Percentiles rank a stretch among this genome's conserved stretches.
phyloP scores from a whole-genome alignment of 2,329 filamentous ascomycete species.

The Aspergillus ibericus region DNA sequence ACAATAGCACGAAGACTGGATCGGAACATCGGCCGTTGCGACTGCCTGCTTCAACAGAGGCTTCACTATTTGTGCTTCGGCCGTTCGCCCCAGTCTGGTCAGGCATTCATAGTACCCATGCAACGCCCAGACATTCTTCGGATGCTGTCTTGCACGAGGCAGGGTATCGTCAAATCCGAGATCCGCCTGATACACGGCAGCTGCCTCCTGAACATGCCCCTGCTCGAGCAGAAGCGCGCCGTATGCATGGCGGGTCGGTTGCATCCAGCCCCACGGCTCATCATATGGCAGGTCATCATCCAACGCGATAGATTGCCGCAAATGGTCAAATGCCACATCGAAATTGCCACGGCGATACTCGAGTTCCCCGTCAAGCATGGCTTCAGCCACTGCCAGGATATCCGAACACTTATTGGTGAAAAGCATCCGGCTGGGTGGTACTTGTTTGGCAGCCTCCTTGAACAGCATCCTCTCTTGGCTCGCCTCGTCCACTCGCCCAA shows the following conservation, averaged over 20 bases:
- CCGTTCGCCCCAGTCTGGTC: constrained; percentile 50
- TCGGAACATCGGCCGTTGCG: constrained; percentile 60
- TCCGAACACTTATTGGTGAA: constrained; percentile 68
- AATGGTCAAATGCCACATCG: constrained; percentile 58
- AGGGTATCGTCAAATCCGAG: constrained; percentile 61
- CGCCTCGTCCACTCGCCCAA: constrained; percentile 56
- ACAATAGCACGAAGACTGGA: constrained; percentile 58
- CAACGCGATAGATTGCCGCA: constrained; percentile 58
- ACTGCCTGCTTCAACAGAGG: constrained; percentile 54
- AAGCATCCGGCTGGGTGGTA: constrained; percentile 62
- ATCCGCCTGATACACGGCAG: constrained; percentile 60
- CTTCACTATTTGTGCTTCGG: constrained; percentile 51
- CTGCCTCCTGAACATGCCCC: constrained; percentile 57
- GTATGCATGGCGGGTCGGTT: constrained; percentile 69
- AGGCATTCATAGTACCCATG: constrained; percentile 73
- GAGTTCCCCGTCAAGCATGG: constrained; percentile 72
- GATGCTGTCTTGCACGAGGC: constrained; percentile 65
- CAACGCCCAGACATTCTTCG: constrained; percentile 73
- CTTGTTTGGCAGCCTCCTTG: constrained; percentile 48
- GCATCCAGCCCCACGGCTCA: constrained; percentile 81
- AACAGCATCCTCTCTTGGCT: constrained; percentile 55
- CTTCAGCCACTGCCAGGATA: constrained; percentile 61
- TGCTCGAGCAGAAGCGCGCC: constrained; percentile 70
- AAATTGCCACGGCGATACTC: constrained; percentile 65
- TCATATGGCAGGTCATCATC: constrained; percentile 68